Base-by-base conservation (phyloP, 1,139 yeast species). In the Pneumocystis wakefieldiae region DNA sequence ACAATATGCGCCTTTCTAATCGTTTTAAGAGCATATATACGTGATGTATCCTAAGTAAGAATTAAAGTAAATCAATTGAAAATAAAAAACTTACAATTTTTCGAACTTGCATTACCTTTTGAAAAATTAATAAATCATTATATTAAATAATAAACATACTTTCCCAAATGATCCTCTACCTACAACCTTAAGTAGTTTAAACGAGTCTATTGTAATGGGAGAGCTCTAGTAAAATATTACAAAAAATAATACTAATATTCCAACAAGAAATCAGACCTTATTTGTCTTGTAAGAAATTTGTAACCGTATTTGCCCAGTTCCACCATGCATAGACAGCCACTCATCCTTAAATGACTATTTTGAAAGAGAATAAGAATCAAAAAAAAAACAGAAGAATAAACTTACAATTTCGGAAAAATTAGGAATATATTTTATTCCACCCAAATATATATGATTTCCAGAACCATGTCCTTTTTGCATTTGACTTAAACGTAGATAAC, bases 121-220 rank as follows among this genome's bases (percentile, higher is more conserved):
- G 4, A 48, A 24, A 41, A 48, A 48, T 48, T 6, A 48, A 48
- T 48, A 48, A 7, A 19, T 12, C 32, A 12, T 48, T 19, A 48
- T 48, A 48, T 37, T 24, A 48, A 24, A 24, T 10, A 48, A 48
- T 48, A 48, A 48, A 48, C 29, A 24, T 57, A 92, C 98, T 75
- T 94, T 92, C 63, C 98, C 98, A 75, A 92, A 94, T 1, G 97
- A 89, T 2, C 98, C 98, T 73, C 92, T 92, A 60, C 98, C 98
- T 65, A 92, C 89, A 28, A 92, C 98, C 74, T 92, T 92, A 69
- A 92, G 80, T 64, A 94, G 77, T 70, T 91, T 96, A 74, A 92
- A 92, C 72, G 92, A 96, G 64, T 90, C 96, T 69, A 92, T 90
- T 1, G 89, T 79, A 62, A 92, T 78, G 63, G 87, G 87, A 70